These are phyloP conservation scores for Verticillium nubilum DNA, from an alignment of 2,329 filamentous ascomycete genomes.

Conservation along the genomic window DNA sequence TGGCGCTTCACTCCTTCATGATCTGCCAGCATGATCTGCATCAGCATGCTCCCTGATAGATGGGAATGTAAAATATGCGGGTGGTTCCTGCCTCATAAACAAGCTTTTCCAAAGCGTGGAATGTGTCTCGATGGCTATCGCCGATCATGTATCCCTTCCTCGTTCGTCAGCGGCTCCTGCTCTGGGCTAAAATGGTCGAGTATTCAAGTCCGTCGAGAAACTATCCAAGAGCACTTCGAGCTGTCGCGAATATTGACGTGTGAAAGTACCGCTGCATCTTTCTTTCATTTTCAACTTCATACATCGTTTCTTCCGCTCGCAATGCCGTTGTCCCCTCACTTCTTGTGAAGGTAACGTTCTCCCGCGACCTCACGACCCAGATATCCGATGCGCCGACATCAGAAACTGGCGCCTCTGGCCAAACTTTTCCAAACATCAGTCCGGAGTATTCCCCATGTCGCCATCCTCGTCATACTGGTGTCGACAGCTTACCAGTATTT, in stretches of 20 bases:
- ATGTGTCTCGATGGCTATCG: background rate
- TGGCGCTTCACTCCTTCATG: too few relatives aligned
- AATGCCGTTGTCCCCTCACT: background rate
- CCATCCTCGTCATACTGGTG: conserved; percentile 7
- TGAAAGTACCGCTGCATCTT: background rate
- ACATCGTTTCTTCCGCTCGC: background rate
- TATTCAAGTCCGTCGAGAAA: background rate
- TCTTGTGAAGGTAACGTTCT: background rate
- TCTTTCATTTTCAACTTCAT: background rate
- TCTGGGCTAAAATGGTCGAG: background rate
- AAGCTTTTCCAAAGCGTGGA: background rate
- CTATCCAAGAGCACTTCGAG: background rate
- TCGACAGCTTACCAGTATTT: conserved; percentile 11
- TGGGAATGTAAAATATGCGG: background rate
- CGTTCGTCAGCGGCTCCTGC: background rate
- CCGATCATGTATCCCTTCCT: background rate
- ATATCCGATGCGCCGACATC: background rate
- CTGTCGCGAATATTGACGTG: background rate
- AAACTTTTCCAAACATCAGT: background rate
- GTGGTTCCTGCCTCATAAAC: background rate
- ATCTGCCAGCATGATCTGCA: too few relatives aligned
- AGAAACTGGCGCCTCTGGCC: background rate
- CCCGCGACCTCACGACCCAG: background rate
- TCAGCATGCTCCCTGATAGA: background rate
- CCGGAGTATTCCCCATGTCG: background rate